Conservation (phyloP, 495 filamentous ascomycete species). For the Annulohypoxylon bovei region DNA sequence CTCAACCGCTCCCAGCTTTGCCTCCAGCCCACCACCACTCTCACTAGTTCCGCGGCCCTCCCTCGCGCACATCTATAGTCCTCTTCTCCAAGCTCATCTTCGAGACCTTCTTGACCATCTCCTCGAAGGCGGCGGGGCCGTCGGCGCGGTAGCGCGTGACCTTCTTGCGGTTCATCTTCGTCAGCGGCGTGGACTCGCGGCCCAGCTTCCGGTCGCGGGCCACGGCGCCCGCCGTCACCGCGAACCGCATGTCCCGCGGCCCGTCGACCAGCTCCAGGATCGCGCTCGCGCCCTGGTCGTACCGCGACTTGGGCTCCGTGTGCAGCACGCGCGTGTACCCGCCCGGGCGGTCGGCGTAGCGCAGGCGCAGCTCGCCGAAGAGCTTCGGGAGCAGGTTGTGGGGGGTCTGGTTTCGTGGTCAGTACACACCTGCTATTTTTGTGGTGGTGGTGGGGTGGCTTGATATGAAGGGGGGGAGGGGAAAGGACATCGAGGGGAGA, state of each 20-base stretch:
- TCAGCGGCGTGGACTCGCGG: conserved; percentile 70
- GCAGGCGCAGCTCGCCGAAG: conserved; percentile 81
- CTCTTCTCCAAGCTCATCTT: conserved; percentile 41
- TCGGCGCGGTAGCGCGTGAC: conserved; percentile 79
- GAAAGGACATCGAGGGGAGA: not conserved
- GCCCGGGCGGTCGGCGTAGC: conserved; percentile 83
- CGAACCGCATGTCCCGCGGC: conserved; percentile 93
- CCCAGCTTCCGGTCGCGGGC: conserved; percentile 66
- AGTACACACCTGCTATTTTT: not conserved
- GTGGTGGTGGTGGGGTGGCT: not conserved
- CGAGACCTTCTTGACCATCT: conserved; percentile 72
- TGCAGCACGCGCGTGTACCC: conserved; percentile 95
- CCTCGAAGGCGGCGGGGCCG: conserved; percentile 73
- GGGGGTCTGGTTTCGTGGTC: conserved; percentile 56
- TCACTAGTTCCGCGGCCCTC: not conserved
- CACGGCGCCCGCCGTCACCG: conserved; percentile 84
- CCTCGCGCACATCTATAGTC: not conserved
- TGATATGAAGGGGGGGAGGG: not conserved
- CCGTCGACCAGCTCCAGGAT: conserved; percentile 98
- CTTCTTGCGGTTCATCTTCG: conserved; percentile 80
- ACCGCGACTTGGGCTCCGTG: conserved; percentile 77
- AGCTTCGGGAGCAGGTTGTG: conserved; percentile 81
- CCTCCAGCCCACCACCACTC: not conserved
- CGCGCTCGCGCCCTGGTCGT: conserved; percentile 85
- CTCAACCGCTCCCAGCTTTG: too few relatives aligned